Percentiles rank a stretch among this genome's conserved stretches.
Evolutionary conservation across 202 grass and related monocot species (phyloP).

Genomic region (Eragrostis tef): DNA sequence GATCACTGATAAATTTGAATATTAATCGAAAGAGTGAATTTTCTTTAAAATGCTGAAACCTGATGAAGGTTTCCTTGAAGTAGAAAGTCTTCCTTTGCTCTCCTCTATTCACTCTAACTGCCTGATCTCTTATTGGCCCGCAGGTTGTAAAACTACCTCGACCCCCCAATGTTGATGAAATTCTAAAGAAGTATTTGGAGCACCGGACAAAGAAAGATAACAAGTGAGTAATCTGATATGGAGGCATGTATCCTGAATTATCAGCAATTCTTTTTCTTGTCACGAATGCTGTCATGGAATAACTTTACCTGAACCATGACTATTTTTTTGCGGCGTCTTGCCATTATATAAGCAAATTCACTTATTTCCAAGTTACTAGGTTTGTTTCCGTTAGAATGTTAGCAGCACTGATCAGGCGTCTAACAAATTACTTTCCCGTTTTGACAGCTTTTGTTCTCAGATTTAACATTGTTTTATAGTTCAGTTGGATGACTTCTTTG

Average conservation of each 20-base stretch:
- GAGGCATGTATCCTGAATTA: slow-evolving; percentile 33
- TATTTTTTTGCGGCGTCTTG: neutral
- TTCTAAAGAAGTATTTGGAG: slow-evolving; percentile 89
- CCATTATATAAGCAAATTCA: slow-evolving; percentile 15
- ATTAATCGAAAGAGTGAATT: neutral
- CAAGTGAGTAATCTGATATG: slow-evolving; percentile 62
- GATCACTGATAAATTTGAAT: neutral
- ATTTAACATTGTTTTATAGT: slow-evolving; percentile 29
- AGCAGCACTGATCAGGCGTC: slow-evolving; percentile 8
- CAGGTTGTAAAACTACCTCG: slow-evolving; percentile 94
- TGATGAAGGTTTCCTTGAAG: neutral
- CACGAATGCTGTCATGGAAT: neutral
- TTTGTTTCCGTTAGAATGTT: slow-evolving; percentile 24
- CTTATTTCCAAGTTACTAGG: neutral
- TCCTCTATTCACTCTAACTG: slow-evolving; percentile 25
- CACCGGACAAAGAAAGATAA: slow-evolving; percentile 86
- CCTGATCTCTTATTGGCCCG: slow-evolving; percentile 43
- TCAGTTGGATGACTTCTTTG: neutral
- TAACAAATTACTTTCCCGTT: slow-evolving; percentile 25
- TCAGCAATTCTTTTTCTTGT: neutral
- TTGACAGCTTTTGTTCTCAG: neutral
- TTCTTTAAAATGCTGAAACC: neutral
- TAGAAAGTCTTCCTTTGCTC: neutral
- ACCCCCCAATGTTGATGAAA: slow-evolving; percentile 89
- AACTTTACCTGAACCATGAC: neutral